Base-by-base conservation (phyloP, 75 land plant species). In the Selaginella tamariscina region DNA sequence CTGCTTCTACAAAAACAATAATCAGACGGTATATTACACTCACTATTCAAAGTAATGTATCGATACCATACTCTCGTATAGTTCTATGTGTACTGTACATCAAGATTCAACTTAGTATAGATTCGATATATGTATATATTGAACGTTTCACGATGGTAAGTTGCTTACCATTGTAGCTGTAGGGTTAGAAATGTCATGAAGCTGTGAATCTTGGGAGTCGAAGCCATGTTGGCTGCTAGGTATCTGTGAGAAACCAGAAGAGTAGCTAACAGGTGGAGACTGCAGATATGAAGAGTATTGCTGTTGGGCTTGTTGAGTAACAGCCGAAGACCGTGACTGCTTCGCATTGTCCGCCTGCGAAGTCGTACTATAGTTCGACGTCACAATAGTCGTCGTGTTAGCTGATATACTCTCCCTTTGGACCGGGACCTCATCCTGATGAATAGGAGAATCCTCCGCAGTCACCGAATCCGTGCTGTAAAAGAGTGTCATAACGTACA, bases 191-290 rank as follows among this genome's bases (percentile, higher is more conserved):
- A 69, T 64, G n/a, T 74, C 76, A 32, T 69, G 76, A 1, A 54
- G 30, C 24, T 0, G 65, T 1, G 76, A 32, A n/a, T 68, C 76
- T 28, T 69, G 29, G 9, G 64, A 64, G 21, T 74, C 76, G 54
- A 56, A 74, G 26, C 39, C 55, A 54, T 74, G 67, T 59, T 74
- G 76, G 1, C 73, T 72, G 24, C 72, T 32, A 27, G 76, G 71
- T 59, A 74, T 33, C 31, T 79, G n/a, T n/a, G 83, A 33, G 92
- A 86, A 71, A 82, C 56, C 70, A 82, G 49, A 76, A 21, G 85
- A 55, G 75, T 91, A 88, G 54, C 65, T 79, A n/a, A n/a, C n/a
- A 5, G 70, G 70, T 27, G 64, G 56, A 1, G 64, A 29, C 55
- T 70, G 65, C 66, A 77, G 65, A 30, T 70, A 70, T 5, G 81